These are phyloP conservation scores for Rhizopogon parksii DNA, from an alignment of 1,284 basidiomycete genomes.

Conservation along the genomic window DNA sequence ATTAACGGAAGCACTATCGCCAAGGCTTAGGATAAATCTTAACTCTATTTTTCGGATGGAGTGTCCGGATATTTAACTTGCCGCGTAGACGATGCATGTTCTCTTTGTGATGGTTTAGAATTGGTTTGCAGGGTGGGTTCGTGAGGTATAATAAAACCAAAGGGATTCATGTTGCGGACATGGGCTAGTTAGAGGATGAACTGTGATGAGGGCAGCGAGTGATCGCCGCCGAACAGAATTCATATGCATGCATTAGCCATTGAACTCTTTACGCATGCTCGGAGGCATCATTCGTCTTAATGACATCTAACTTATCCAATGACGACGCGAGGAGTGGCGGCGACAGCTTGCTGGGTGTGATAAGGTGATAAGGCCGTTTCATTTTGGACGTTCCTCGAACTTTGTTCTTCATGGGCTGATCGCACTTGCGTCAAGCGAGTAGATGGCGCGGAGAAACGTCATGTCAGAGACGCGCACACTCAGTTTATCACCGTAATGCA, in stretches of 20 bases:
- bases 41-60: slow-evolving; percentile 1
- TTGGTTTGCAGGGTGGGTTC: neutral
- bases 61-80: neutral
- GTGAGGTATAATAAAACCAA: neutral
- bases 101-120: neutral
- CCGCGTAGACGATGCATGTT: neutral
- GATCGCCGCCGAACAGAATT: neutral
- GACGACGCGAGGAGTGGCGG: slow-evolving; percentile 3
- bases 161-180: slow-evolving; percentile 1
- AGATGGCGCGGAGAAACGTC: neutral
- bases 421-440: neutral
- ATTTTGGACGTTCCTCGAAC: slow-evolving; percentile 15
- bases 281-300: slow-evolving; percentile 3
- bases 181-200: slow-evolving; percentile 1
- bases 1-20: neutral
- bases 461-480: neutral
- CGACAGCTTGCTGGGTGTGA: neutral
- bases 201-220: neutral
- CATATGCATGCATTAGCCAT: neutral
- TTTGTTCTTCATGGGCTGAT: slow-evolving; percentile 14
- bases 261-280: slow-evolving; percentile 1
- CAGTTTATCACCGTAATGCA: neutral
- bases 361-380: neutral
- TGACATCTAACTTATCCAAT: slow-evolving; percentile 1
- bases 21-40: neutral